phyloP scores from a whole-genome alignment of 2,329 filamentous ascomycete species.

The Epichloe gansuensis region DNA sequence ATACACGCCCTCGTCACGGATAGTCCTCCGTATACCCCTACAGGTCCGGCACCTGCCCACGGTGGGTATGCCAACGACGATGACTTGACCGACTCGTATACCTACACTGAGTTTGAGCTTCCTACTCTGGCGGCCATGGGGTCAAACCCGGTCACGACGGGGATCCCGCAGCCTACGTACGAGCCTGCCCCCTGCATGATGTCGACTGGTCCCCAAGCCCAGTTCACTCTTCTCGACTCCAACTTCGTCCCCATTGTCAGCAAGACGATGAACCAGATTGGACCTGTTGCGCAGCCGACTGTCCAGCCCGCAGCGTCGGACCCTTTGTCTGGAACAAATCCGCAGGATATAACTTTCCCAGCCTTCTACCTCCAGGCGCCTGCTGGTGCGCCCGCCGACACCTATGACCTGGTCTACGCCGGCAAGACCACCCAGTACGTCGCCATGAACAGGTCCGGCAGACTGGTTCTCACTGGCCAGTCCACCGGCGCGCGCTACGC shows the following conservation, averaged over 20 bases:
- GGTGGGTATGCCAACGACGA: neutral
- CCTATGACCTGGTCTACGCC: neutral
- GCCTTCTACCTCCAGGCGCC: neutral
- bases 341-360: neutral
- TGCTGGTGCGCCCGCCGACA: neutral
- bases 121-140: neutral
- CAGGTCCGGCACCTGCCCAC: neutral
- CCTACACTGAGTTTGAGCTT: neutral
- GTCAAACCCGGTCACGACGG: neutral
- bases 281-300: neutral
- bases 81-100: neutral
- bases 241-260: neutral
- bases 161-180: neutral
- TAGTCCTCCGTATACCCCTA: neutral
- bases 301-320: neutral
- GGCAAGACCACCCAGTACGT: neutral
- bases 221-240: neutral
- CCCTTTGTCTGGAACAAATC: neutral
- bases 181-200: neutral
- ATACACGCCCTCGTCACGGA: neutral
- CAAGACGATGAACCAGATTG: neutral
- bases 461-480: neutral
- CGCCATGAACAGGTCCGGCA: neutral
- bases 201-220: neutral
- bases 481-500: neutral